Base-by-base conservation (phyloP, 2,329 filamentous ascomycete genomes). In the Herpomyces periplanetae region DNA sequence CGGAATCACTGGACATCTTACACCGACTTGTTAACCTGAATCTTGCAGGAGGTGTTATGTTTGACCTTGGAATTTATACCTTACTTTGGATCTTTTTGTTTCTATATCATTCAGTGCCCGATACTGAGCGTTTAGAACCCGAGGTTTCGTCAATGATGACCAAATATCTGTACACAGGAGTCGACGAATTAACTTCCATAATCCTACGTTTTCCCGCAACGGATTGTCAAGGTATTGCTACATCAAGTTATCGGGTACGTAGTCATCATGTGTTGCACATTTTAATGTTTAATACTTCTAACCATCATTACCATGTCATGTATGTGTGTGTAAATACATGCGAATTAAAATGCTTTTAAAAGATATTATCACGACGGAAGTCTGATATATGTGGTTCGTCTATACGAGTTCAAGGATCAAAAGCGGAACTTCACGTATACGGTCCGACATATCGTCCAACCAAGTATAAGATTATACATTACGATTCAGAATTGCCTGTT, bases 41-140 rank as follows among this genome's bases (percentile, higher is more conserved):
- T 30, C 47, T 87, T 17, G 71, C 69, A 0, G 71, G 71, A 12
- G 71, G 71, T 20, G 62, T 60, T 2, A 43, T 84, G 21, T 49
- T 87, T 19, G 71, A 87, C 37, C 38, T 87, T 22, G 71, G 71
- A 24, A 63, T 87, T 37, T 87, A 87, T 43, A 55, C 65, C 17
- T 41, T 87, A 25, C 84, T 68, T 13, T 87, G 71, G 71, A 51
- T 80, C 4, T 24, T 41, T 2, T 17, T 40, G 40, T 62, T 61
- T 17, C 49, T 85, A 11, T 85, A 85, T 40, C 65, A 71, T 36
- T 54, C 63, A 3, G 62, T 73, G 31, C 48, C 58, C 2, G 46
- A 34, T 12, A 35, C 41, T 5, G 36, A 51, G 20, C 63, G 68
- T 28, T 51, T 66, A 35, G 32, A 49, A 1, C 71, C 71, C 3